These are phyloP conservation scores for Mycosarcoma maydis DNA, from an alignment of 1,284 basidiomycete genomes.

Conservation along the genomic window DNA sequence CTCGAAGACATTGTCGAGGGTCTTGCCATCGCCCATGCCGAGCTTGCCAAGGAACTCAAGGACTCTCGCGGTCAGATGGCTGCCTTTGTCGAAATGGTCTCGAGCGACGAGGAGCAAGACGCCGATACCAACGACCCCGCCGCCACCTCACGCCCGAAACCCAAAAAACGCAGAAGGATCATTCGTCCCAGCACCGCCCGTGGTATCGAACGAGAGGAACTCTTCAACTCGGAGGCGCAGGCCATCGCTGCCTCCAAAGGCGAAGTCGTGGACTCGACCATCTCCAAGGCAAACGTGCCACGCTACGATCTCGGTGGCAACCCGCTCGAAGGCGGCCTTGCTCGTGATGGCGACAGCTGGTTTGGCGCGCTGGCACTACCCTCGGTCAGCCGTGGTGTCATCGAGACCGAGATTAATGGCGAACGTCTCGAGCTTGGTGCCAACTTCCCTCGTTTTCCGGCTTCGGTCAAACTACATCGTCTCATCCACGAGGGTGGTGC, in stretches of 20 bases:
- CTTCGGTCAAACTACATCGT: conserved; percentile 57
- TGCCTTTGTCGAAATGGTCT: conserved; percentile 43
- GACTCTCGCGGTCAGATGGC: conserved; percentile 37
- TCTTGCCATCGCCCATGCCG: conserved; percentile 57
- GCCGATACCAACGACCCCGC: conserved; percentile 19
- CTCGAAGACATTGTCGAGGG: conserved; percentile 64
- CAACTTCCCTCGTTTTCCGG: conserved; percentile 59
- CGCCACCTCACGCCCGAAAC: conserved; percentile 19
- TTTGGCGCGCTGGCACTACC: conserved; percentile 63
- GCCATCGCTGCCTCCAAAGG: conserved; percentile 47
- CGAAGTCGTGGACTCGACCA: conserved; percentile 43
- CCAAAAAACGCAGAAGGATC: conserved; percentile 44
- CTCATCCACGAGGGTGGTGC: conserved; percentile 64
- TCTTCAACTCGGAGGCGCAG: conserved; percentile 51
- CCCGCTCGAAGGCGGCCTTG: conserved; percentile 59
- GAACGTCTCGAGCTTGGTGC: conserved; percentile 61
- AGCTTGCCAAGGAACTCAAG: conserved; percentile 54
- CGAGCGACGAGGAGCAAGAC: conserved; percentile 43
- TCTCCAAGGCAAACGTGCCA: conserved; percentile 14
- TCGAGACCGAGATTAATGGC: conserved; percentile 62
- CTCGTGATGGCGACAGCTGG: conserved; percentile 60
- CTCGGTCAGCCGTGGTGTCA: conserved; percentile 57
- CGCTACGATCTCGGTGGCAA: conserved; percentile 49
- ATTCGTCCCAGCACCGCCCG: conserved; percentile 44
- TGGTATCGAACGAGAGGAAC: conserved; percentile 60